phyloP scores from a whole-genome alignment of 768 basidiomycete genomes.

The Amylocystis lapponica region DNA sequence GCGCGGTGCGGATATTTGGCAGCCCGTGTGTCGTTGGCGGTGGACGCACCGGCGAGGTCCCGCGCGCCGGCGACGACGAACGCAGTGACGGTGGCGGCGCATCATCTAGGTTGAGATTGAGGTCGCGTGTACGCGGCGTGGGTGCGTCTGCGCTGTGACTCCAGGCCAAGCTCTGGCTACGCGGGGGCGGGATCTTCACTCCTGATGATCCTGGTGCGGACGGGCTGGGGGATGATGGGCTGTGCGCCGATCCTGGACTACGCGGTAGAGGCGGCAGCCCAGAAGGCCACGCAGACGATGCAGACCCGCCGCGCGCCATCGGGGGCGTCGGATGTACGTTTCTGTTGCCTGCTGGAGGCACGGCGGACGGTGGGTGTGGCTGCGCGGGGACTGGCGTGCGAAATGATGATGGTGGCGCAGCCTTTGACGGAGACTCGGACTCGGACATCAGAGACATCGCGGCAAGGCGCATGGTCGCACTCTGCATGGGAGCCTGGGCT shows the following conservation, averaged over 20 bases:
- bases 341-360: slow-evolving; percentile 10
- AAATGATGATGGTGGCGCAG: not conserved
- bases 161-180: not conserved
- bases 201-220: not conserved
- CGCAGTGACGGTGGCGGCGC: slow-evolving; percentile 38
- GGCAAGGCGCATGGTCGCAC: slow-evolving; percentile 25
- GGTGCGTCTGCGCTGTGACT: slow-evolving; percentile 2
- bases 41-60: not conserved
- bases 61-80: slow-evolving; percentile 24
- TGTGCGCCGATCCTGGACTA: slow-evolving; percentile 7
- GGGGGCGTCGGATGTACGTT: slow-evolving; percentile 1
- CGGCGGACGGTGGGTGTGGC: slow-evolving; percentile 2
- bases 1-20: too few species aligned
- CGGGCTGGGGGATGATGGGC: not conserved
- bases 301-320: not conserved
- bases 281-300: slow-evolving; percentile 14
- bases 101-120: slow-evolving; percentile 34
- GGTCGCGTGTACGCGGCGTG: slow-evolving; percentile 7
- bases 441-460: slow-evolving; percentile 19
- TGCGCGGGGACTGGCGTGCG: not conserved
- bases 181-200: not conserved
- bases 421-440: not conserved
- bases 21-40: not conserved
- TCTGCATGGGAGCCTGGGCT: slow-evolving; percentile 2
- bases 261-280: slow-evolving; percentile 19